phyloP scores from a whole-genome alignment of 768 basidiomycete genomes.

The Cyclocybe aegerita region DNA sequence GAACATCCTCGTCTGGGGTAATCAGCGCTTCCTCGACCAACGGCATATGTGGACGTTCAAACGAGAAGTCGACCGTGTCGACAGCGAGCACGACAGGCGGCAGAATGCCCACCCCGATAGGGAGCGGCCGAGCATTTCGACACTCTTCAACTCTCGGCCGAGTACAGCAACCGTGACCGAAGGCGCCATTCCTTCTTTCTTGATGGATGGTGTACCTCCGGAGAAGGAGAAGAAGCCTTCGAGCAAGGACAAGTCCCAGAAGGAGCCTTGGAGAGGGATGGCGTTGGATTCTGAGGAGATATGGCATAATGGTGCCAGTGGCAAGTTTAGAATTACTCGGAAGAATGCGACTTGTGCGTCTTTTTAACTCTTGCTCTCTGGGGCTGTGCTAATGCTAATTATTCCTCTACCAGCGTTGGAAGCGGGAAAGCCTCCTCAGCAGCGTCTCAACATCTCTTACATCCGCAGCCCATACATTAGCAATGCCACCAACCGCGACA shows the following conservation, averaged over 20 bases:
- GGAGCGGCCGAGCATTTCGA: conserved; percentile 25
- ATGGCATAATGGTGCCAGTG: conserved; percentile 65
- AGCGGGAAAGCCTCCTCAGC: conserved; percentile 59
- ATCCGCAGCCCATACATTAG: conserved; percentile 46
- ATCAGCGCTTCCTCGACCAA: conserved; percentile 41
- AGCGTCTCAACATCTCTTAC: conserved; percentile 64
- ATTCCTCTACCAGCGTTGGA: conserved; percentile 36
- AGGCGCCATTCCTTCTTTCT: conserved; percentile 8
- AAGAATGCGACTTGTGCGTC: conserved; percentile 39
- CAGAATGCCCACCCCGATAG: conserved; percentile 6
- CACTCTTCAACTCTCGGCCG: conserved; percentile 27
- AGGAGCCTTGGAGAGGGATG: conserved; percentile 47
- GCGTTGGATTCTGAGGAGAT: conserved; percentile 54
- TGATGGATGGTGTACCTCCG: conserved; percentile 12
- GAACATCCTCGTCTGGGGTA: conserved; percentile 40
- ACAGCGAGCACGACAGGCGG: conserved; percentile 5
- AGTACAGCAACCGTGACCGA: conserved; percentile 26
- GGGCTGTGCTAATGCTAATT: conserved; percentile 1
- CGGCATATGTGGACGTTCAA: conserved; percentile 59
- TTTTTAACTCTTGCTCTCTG: conserved; percentile 5
- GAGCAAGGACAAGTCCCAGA: conserved; percentile 27
- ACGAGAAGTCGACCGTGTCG: conserved; percentile 41
- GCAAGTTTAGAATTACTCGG: conserved; percentile 61
- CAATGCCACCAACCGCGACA: conserved; percentile 27
- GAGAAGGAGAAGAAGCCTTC: conserved; percentile 4